These are phyloP conservation scores for Penicillium malachiteum DNA, from an alignment of 495 filamentous ascomycete genomes.

Conservation along the genomic window DNA sequence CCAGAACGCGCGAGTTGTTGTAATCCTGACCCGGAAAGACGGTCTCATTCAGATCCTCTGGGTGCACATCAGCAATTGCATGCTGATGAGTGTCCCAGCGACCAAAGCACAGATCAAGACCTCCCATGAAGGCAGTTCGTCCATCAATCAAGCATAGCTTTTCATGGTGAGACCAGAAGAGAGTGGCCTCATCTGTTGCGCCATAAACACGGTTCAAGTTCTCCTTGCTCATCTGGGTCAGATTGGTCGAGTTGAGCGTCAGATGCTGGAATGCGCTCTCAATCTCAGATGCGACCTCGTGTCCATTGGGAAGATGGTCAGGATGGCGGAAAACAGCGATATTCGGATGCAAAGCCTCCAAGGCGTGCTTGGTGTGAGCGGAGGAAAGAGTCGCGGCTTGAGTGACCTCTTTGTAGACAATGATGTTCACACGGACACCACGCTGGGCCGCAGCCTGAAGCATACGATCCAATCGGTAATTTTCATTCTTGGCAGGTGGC, in stretches of 20 bases:
- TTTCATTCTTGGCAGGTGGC: slow-evolving; percentile 76
- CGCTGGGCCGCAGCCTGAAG: slow-evolving; percentile 82
- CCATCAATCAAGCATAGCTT: slow-evolving; percentile 87
- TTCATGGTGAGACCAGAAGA: slow-evolving; percentile 97
- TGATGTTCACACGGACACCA: slow-evolving; percentile 83
- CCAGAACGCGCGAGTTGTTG: slow-evolving; percentile 85
- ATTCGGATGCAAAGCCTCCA: slow-evolving; percentile 80
- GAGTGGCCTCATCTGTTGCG: slow-evolving; percentile 70
- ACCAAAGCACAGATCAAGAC: slow-evolving; percentile 60
- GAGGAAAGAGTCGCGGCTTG: slow-evolving; percentile 75
- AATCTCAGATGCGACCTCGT: slow-evolving; percentile 53
- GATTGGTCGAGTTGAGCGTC: slow-evolving; percentile 48
- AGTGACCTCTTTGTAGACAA: slow-evolving; percentile 92
- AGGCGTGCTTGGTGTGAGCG: slow-evolving; percentile 76
- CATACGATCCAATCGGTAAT: slow-evolving; percentile 89
- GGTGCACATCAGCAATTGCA: slow-evolving; percentile 82
- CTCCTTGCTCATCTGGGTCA: slow-evolving; percentile 62
- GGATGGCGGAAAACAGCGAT: slow-evolving; percentile 92
- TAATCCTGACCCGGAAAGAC: slow-evolving; percentile 93
- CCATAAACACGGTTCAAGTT: slow-evolving; percentile 77
- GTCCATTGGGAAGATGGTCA: slow-evolving; percentile 77
- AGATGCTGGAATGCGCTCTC: slow-evolving; percentile 51
- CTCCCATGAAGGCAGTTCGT: slow-evolving; percentile 84
- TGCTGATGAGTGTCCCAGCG: slow-evolving; percentile 70
- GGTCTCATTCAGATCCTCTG: slow-evolving; percentile 66